Evolutionary conservation across 345 rosid species (phyloP), one percentile per base, ranked within the genome.

Genomic region (Iberis pinnata): DNA sequence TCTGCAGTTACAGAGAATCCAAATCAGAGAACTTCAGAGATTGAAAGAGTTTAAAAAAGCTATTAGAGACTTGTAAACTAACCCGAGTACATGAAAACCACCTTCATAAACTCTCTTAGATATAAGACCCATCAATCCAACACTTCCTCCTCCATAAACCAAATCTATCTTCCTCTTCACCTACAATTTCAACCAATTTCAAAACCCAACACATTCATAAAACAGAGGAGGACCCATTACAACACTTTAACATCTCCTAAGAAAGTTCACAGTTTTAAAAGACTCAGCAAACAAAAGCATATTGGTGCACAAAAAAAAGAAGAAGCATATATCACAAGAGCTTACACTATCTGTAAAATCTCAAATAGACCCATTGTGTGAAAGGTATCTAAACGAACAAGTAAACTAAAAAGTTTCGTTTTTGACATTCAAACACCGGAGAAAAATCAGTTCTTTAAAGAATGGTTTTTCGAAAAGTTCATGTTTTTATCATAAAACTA

Each of bases 91-190:
- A 74, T 76, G 84, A 63, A 89, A 79, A 53, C 98, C 96, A 52
- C 93, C 98, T 69, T 74, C 82, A 48, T 75, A 61, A 7, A 83
- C 98, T 53, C 86, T 81, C 76, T 68, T 77, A 49, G 98, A 84
- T 43, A 92, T 80, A 75, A 88, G 67, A 68, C 98, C 98, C 98
- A 87, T 90, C 60, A 90, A 64, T 17, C 98, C 98, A 76, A 88
- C 78, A 73, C 96, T 87, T 64, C 96, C 98, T 55, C 98, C 98
- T 47, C 96, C 96, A 45, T 90, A 90, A 49, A 90, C 98, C 76
- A 90, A 70, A 50, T 87, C 85, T 41, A 82, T 84, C 78, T 82
- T 84, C 76, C 89, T 78, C 70, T 73, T 77, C 67, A 88, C 95
- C 93, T 90, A 75, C 43, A 69, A n/a, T n/a, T n/a, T n/a, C n/a